Base-by-base conservation (phyloP, 306 rosid species). In the Gynostemma pentaphyllum region DNA sequence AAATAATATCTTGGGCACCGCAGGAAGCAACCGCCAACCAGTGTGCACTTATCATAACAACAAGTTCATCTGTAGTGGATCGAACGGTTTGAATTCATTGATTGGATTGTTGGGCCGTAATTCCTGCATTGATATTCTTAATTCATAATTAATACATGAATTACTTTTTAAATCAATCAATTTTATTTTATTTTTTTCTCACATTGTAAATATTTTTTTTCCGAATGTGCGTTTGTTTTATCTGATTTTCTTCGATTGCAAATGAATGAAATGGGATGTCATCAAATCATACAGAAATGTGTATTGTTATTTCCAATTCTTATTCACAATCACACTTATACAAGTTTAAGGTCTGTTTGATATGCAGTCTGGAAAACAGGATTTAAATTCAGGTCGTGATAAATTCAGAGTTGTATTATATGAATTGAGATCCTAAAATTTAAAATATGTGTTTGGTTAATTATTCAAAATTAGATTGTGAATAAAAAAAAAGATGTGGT, bases 1-100 rank as follows among this genome's bases (percentile, higher is more conserved):
- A 39, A 44, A 45, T 16, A 22, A 16, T 4, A 16, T 5, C 18
- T 4, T 45, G 8, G 49, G 41, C 26, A 37, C 26, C 78, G 64
- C 83, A 91, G 98, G 94, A 78, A 51, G 30, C 87, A 72, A 62
- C 73, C 37, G 48, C n/a, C n/a, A n/a, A n/a, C n/a, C n/a, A n/a
- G 83, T 79, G 21, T 92, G 98, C 76, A 51, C 82, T 2, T 92
- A 83, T 62, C 94, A 88, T 66, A 12, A 81, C 79, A 44, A 71
- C 32, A 76, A 79, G 67, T 83, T 82, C 15, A 64, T 74, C 0
- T 92, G 98, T 78, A 84, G 74, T 71, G 90, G 82, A 63, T 88
- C 96, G 8, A 47, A 52, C 2, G 70, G 81, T 14, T 56, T 76
- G 7, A 76, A 52, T 39, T 67, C 95, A 5, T 44, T 75, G 65